These are phyloP conservation scores for Aspergillus egyptiacus DNA, from an alignment of 495 filamentous ascomycete genomes.

Conservation along the genomic window DNA sequence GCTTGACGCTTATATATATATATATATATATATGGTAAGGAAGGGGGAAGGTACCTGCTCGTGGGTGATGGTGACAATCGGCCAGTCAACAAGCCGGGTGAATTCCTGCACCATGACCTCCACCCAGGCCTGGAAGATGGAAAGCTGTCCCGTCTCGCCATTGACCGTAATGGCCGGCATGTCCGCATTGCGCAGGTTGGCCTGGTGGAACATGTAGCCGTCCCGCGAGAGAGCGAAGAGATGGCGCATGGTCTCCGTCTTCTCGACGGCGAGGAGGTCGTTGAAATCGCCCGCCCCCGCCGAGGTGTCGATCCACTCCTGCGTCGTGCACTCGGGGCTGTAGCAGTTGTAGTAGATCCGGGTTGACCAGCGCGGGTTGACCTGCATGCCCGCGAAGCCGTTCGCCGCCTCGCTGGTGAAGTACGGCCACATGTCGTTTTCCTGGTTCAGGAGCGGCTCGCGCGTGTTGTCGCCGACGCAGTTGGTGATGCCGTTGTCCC, in stretches of 20 bases:
- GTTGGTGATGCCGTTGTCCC: constrained; percentile 52
- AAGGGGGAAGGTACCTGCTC: constrained; percentile 33
- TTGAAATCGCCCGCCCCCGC: constrained; percentile 44
- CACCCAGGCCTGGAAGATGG: constrained; percentile 58
- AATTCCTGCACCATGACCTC: constrained; percentile 54
- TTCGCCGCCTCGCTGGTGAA: constrained; percentile 45
- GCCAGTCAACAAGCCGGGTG: constrained; percentile 52
- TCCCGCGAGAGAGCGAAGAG: constrained; percentile 51
- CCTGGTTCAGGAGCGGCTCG: constrained; percentile 40
- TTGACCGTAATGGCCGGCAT: constrained; percentile 46
- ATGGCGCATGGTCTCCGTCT: constrained; percentile 48
- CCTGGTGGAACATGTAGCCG: constrained; percentile 48
- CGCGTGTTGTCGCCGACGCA: constrained; percentile 62
- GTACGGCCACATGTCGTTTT: constrained; percentile 50
- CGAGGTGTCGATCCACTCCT: constrained; percentile 58
- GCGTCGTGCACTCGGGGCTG: constrained; percentile 46
- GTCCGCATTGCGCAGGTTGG: constrained; percentile 51
- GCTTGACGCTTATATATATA: background rate
- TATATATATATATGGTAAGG: background rate
- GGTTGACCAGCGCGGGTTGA: constrained; percentile 57
- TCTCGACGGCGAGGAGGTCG: constrained; percentile 44
- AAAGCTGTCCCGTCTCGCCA: constrained; percentile 41
- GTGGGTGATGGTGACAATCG: constrained; percentile 50
- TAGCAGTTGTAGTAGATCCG: constrained; percentile 63
- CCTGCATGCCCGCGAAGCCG: constrained; percentile 51